These are phyloP conservation scores for Penicillium soppii DNA, from an alignment of 495 filamentous ascomycete species.

Conservation along the genomic window DNA sequence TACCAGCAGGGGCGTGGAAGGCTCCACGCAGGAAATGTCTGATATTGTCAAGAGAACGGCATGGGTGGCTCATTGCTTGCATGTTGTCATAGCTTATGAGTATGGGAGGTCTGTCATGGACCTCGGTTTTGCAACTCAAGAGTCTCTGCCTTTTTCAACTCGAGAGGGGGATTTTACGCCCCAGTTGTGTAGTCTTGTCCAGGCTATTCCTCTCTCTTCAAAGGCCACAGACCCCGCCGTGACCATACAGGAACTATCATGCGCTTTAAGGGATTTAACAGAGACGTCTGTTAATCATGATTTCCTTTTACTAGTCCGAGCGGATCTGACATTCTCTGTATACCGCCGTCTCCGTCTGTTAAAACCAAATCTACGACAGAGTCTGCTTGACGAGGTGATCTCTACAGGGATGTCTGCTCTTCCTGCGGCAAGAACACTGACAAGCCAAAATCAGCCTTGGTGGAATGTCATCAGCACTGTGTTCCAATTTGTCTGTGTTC, in stretches of 20 bases:
- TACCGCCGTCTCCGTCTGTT: constrained; percentile 38
- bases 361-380: constrained; percentile 19
- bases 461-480: constrained; percentile 41
- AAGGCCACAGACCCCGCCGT: neutral
- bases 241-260: constrained; percentile 16
- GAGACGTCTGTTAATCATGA: constrained; percentile 18
- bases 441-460: constrained; percentile 32
- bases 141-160: neutral
- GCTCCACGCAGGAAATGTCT: constrained; percentile 3
- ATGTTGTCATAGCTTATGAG: constrained; percentile 38
- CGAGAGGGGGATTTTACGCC: constrained; percentile 15
- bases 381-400: constrained; percentile 20
- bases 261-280: constrained; percentile 9
- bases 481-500: constrained; percentile 44
- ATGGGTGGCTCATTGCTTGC: constrained; percentile 35
- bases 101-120: constrained; percentile 37
- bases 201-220: constrained; percentile 17
- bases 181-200: constrained; percentile 20
- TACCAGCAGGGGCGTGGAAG: constrained; percentile 3
- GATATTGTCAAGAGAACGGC: constrained; percentile 25
- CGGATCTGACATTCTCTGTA: constrained; percentile 38
- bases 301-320: constrained; percentile 28
- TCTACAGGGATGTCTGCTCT: constrained; percentile 13
- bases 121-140: constrained; percentile 5
- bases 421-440: constrained; percentile 29